Conservation (phyloP, 257 asterid genomes). For the Lantana camara region DNA sequence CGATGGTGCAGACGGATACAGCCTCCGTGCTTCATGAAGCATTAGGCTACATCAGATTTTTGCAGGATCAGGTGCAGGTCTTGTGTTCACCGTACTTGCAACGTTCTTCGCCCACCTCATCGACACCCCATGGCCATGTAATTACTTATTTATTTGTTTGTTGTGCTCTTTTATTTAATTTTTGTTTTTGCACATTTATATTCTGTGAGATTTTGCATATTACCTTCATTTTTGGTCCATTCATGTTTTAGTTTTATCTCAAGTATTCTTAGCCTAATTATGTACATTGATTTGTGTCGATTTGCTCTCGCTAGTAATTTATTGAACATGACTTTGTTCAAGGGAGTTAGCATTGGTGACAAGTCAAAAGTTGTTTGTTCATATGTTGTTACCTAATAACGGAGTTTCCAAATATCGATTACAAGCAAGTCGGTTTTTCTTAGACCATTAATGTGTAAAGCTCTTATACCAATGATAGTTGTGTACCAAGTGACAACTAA, state of each 20-base stretch:
- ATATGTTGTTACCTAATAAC: too few species aligned
- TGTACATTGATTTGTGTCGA: background rate
- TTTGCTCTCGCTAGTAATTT: background rate
- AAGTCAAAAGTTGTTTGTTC: too few species aligned
- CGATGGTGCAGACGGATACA: slow-evolving; percentile 73
- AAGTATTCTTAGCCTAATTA: background rate
- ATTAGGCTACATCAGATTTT: slow-evolving; percentile 75
- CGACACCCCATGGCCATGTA: slow-evolving; percentile 30
- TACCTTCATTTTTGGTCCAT: background rate
- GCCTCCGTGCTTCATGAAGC: slow-evolving; percentile 96
- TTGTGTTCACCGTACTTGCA: slow-evolving; percentile 85
- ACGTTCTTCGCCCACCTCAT: slow-evolving; percentile 36
- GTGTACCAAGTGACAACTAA: too few species aligned
- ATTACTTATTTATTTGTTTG: slow-evolving; percentile 3
- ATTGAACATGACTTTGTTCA: too few species aligned
- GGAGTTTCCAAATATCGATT: too few species aligned
- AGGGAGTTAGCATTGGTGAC: too few species aligned
- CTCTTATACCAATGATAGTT: too few species aligned
- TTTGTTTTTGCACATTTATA: background rate
- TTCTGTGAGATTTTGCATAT: background rate
- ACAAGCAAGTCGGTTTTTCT: too few species aligned
- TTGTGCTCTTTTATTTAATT: too few species aligned
- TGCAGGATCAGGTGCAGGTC: slow-evolving; percentile 90
- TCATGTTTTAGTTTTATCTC: background rate
- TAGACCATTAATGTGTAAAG: too few species aligned